Base-by-base conservation (phyloP, 2,329 filamentous ascomycete species). In the Xylariaceae sp. region DNA sequence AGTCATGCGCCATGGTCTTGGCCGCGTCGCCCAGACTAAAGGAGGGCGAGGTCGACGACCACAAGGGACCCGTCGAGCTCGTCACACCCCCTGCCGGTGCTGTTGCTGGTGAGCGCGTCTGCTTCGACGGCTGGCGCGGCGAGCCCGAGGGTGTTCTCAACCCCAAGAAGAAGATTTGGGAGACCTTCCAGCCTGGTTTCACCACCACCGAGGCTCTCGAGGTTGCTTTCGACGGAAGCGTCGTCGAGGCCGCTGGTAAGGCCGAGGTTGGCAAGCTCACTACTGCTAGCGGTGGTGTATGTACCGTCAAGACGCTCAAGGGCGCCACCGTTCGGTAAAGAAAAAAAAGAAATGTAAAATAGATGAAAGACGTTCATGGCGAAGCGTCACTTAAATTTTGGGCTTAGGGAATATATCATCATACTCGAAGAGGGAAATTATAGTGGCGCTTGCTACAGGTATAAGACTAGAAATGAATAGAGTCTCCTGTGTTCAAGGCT, bases 151-250 rank as follows among this genome's bases (percentile, higher is more conserved):
- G 88, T 63, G 85, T 93, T 55, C 82, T 99, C 59, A 99, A 97
- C 82, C 94, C 94, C 60, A 99, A 99, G 88, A 99, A 97, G 87
- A 97, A 97, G 87, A 80, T 97, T 62, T 97, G 93, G 92, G 94
- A 99, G 82, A 90, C 83, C 8, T 90, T 96, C 77, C 93, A 97
- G 81, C 92, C 92, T 1, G 94, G 93, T 0, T 97, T 97, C 78
- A 96, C 90, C 35, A 99, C 93, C 6, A 96, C 88, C 1, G 88
- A 88, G 6, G 76, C 75, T 51, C 80, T 93, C 55, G 89, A 92
- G 76, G 93, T 96, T 42, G 92, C 83, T 0, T 99, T 97, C 72
- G 89, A 97, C 70, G 89, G 89, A 2, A 82, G 77, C 50, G 86
- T 80, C 51, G 90, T 96, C 42, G 88, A 90, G 75, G 85, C 88